Evolutionary conservation across 2,329 filamentous ascomycete species (phyloP).

Genomic region (Aspergillus fumigatus): DNA sequence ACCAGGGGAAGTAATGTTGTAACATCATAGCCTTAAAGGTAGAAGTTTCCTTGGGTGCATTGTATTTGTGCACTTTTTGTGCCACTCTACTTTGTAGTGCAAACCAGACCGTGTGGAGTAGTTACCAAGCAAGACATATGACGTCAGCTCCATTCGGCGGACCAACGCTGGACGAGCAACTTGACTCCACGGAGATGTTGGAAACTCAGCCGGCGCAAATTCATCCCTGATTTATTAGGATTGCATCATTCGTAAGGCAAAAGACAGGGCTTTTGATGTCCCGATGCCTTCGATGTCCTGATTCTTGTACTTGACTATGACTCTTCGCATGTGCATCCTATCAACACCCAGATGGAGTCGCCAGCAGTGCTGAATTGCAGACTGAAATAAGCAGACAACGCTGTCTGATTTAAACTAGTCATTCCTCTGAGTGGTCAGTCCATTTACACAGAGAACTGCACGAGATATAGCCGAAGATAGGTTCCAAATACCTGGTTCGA

Average conservation of each 20-base stretch:
- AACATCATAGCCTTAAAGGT: background rate
- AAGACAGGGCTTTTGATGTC: background rate
- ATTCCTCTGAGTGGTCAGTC: background rate
- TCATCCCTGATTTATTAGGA: background rate
- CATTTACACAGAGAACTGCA: background rate
- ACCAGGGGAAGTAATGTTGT: background rate
- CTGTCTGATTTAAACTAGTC: background rate
- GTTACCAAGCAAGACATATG: background rate
- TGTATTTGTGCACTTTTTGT: no score
- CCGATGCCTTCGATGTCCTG: background rate
- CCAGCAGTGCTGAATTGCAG: background rate
- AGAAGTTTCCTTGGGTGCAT: no score
- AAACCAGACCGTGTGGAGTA: background rate
- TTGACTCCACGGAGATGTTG: background rate
- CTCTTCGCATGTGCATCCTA: background rate
- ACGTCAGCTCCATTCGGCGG: background rate
- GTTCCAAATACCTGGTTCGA: constrained; percentile 1
- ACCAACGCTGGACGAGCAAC: background rate
- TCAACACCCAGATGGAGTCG: background rate
- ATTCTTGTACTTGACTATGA: background rate
- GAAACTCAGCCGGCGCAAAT: background rate
- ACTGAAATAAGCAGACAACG: background rate
- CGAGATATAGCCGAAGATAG: background rate
- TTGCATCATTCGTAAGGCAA: background rate
- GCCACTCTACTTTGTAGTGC: no score